phyloP scores from a whole-genome alignment of 2,329 filamentous ascomycete species.

The Xylariaceae sp. region DNA sequence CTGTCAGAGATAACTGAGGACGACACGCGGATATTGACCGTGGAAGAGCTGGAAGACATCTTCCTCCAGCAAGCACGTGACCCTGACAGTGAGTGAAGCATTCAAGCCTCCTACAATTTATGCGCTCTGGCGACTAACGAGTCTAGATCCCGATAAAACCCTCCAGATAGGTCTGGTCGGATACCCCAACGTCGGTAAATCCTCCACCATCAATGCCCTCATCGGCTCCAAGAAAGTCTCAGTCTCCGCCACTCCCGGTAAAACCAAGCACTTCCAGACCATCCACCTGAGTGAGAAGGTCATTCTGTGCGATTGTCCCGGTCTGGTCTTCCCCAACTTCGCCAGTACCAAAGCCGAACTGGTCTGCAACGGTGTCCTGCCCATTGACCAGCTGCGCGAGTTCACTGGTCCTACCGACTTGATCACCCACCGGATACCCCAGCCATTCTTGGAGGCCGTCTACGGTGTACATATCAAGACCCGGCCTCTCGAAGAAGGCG shows the following conservation, averaged over 20 bases:
- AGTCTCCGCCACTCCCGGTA: constrained; percentile 92
- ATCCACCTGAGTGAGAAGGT: constrained; percentile 88
- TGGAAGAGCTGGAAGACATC: constrained; percentile 84
- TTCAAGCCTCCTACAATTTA: neutral
- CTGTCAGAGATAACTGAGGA: constrained; percentile 43
- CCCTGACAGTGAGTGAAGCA: constrained; percentile 41
- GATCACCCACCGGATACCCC: constrained; percentile 78
- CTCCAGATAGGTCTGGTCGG: constrained; percentile 90
- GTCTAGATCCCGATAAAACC: constrained; percentile 52
- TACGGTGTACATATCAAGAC: constrained; percentile 88
- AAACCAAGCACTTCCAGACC: constrained; percentile 99
- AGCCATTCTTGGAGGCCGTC: constrained; percentile 81
- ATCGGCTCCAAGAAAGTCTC: constrained; percentile 98
- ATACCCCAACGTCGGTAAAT: constrained; percentile 98
- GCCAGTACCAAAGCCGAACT: constrained; percentile 94
- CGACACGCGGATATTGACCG: constrained; percentile 77
- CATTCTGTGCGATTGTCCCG: constrained; percentile 93
- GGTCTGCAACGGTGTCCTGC: constrained; percentile 89
- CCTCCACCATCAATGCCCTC: constrained; percentile 97
- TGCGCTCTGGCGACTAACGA: constrained; percentile 21
- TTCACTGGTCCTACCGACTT: constrained; percentile 81
- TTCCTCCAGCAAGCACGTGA: constrained; percentile 71
- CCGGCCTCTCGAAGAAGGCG: constrained; percentile 82
- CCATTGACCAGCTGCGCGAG: constrained; percentile 93
- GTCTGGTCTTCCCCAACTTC: constrained; percentile 98